Evolutionary conservation across 371 early-diverging fungal species (phyloP).

Genomic region (Lichtheimia ornata): DNA sequence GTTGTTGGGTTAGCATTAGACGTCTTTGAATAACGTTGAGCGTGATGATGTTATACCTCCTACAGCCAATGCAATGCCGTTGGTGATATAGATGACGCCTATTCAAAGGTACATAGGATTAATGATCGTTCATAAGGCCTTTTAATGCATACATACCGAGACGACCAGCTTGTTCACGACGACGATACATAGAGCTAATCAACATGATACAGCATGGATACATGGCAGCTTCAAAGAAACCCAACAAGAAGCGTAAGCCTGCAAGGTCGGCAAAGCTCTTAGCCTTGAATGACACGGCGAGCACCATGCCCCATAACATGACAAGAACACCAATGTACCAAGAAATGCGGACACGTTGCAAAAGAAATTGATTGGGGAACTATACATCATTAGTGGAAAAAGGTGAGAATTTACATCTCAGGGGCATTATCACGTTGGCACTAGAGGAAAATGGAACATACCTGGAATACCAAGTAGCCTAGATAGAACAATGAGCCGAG

Average conservation of each 20-base stretch:
- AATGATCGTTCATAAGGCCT: background rate
- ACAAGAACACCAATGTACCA: slow-evolving; percentile 25
- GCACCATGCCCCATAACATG: slow-evolving; percentile 30
- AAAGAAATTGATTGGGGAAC: slow-evolving; percentile 24
- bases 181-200: slow-evolving; percentile 25
- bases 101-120: background rate
- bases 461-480: slow-evolving; percentile 27
- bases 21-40: no score
- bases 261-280: slow-evolving; percentile 31
- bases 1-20: no score
- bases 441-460: background rate
- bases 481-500: slow-evolving; percentile 26
- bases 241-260: slow-evolving; percentile 27
- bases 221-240: slow-evolving; percentile 34
- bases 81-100: slow-evolving; percentile 27
- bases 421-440: no score
- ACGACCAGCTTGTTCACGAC: slow-evolving; percentile 28
- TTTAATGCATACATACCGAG: slow-evolving; percentile 14
- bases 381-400: background rate
- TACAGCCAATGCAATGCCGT: slow-evolving; percentile 49
- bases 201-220: slow-evolving; percentile 31
- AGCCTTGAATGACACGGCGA: slow-evolving; percentile 23
- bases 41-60: slow-evolving; percentile 26
- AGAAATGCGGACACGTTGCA: slow-evolving; percentile 29
- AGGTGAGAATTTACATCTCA: no score